Evolutionary conservation across 2,329 filamentous ascomycete species (phyloP).

Genomic region (Monilinia fructicola): DNA sequence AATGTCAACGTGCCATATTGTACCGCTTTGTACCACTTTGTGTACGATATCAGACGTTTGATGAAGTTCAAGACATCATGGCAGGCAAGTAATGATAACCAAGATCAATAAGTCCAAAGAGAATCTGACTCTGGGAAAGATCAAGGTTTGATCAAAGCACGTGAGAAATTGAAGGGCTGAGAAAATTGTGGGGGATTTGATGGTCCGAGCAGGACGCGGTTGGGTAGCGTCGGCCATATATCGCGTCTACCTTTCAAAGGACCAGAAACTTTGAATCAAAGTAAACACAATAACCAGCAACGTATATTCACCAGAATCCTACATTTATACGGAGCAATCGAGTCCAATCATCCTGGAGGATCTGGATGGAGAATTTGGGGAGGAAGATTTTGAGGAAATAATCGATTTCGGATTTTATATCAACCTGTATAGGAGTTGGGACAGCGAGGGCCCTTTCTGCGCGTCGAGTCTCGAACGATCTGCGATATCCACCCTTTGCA

Average conservation of each 20-base stretch:
- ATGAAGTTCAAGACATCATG: neutral
- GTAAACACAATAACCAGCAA: conserved; percentile 11
- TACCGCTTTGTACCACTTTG: conserved; percentile 6
- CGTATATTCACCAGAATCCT: neutral
- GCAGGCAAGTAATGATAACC: neutral
- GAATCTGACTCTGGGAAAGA: too few species aligned
- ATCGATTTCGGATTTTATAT: neutral
- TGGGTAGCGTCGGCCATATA: conserved; percentile 9
- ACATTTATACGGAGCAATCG: neutral
- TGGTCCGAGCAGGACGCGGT: conserved; percentile 4
- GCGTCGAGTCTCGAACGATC: conserved; percentile 11
- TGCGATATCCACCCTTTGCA: neutral
- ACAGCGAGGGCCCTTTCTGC: neutral
- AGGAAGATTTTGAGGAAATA: neutral
- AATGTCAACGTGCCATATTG: neutral
- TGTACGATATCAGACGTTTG: neutral
- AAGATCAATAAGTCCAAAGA: neutral
- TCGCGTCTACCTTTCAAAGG: conserved; percentile 16
- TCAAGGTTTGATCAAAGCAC: neutral
- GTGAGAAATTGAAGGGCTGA: neutral
- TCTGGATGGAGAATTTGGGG: neutral
- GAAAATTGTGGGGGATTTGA: conserved; percentile 1
- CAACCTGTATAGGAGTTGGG: neutral
- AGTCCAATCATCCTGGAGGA: neutral
- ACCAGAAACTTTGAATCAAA: conserved; percentile 9